Evolutionary conservation across 768 basidiomycete genomes (phyloP), one percentile per base, ranked within the genome.

Genomic region (Kwoniella europaea): DNA sequence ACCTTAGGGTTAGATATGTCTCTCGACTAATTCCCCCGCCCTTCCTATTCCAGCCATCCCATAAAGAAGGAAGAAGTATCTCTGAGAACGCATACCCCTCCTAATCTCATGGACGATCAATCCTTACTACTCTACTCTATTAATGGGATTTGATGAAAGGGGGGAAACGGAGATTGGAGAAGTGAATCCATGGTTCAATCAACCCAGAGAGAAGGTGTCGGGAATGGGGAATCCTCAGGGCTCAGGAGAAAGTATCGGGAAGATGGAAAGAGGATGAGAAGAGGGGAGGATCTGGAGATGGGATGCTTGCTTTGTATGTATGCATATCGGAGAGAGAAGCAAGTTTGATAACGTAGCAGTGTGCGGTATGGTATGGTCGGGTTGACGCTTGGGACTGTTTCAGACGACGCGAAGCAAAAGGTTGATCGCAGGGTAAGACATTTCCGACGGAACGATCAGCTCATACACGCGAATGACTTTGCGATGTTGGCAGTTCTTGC

Each of bases 1-100:
- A 59, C 57, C 57, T 59, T 59, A 59, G 57, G 57, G 57, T 59
- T 59, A 59, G 57, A 59, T 29, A 59, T 12, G 57, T 59, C 57
- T 59, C 57, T 59, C 57, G 57, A 59, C 57, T 18, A 41, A 27
- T 59, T 27, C 27, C 35, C 57, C 57, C 57, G 57, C 57, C 57
- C 57, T 59, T n/a, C 57, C 46, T 10, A 15, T 50, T 50, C 46
- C 46, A 50, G 18, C 46, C 46, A 15, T 18, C 57, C 24, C n/a
- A 27, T 35, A 59, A 59, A 13, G 35, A 41, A 42, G 24, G 35
- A n/a, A 22, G 22, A 16, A 59, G n/a, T 59, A 59, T 50, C 46
- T 50, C 12, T 50, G 46, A 50, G 46, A 50, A 50, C 12, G 12
- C 46, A 18, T 50, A 50, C 46, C 4, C 18, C 46, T 15, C 46